Conservation (phyloP, 768 basidiomycete genomes). For the Kwoniella bestiolae region DNA sequence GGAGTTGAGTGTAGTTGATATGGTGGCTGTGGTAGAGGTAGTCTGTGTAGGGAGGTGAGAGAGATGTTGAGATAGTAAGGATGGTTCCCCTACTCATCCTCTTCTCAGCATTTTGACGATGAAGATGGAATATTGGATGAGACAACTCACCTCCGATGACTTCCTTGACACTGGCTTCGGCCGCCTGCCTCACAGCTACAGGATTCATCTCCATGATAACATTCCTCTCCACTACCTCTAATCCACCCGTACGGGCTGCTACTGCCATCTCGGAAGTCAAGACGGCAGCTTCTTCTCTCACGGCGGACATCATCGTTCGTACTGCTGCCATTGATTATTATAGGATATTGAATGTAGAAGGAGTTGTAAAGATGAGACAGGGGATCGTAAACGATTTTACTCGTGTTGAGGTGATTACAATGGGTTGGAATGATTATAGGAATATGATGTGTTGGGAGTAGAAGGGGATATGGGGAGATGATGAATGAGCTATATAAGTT, state of each 20-base stretch:
- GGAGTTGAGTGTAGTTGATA: conserved; percentile 5
- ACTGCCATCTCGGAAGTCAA: conserved; percentile 25
- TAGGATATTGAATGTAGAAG: too few species aligned
- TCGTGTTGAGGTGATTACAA: too few species aligned
- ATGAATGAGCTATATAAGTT: too few species aligned
- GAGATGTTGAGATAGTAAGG: conserved; percentile 24
- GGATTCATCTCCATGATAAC: conserved; percentile 35
- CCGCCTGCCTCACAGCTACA: conserved; percentile 33
- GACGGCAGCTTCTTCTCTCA: conserved; percentile 27
- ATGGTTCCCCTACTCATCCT: conserved; percentile 10
- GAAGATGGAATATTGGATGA: too few species aligned
- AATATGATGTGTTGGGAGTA: background rate
- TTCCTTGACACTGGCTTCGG: conserved; percentile 25
- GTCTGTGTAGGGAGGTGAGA: conserved; percentile 17
- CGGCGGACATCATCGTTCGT: conserved; percentile 30
- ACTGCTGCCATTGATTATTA: conserved; percentile 28
- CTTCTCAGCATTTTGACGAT: background rate
- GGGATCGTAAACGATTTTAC: too few species aligned
- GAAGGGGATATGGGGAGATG: too few species aligned
- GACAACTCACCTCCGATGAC: conserved; percentile 21
- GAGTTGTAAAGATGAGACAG: too few species aligned
- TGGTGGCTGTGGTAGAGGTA: conserved; percentile 8
- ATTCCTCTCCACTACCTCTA: conserved; percentile 12
- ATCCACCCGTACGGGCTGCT: conserved; percentile 17
- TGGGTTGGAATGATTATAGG: too few species aligned